A percentile compares a stretch with the other conserved stretches of the same genome.
These are phyloP conservation scores for Dillenia turbinata DNA, from an alignment of 164 flowering plant genomes.

Conservation along the genomic window DNA sequence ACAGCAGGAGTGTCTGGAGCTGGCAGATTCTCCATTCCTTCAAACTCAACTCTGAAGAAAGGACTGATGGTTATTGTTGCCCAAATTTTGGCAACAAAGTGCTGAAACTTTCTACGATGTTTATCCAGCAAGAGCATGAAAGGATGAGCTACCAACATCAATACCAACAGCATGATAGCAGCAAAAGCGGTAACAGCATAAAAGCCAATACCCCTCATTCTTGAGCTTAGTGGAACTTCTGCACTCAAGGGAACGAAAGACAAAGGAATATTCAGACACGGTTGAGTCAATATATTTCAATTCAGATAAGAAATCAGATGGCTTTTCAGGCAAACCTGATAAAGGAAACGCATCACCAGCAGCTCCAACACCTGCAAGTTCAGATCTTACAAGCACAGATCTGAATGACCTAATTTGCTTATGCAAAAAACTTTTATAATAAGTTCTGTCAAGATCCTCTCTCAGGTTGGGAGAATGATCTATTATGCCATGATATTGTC, in stretches of 20 bases:
- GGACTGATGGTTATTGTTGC: slow-evolving; percentile 54
- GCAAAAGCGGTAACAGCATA: slow-evolving; percentile 49
- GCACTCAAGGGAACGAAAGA: slow-evolving; percentile 21
- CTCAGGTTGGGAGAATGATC: slow-evolving; percentile 4
- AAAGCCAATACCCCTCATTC: slow-evolving; percentile 68
- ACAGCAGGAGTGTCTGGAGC: slow-evolving; percentile 75
- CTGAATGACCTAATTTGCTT: slow-evolving; percentile 15
- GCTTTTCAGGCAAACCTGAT: slow-evolving; percentile 36
- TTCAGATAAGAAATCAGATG: neutral
- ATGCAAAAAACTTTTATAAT: slow-evolving; percentile 10
- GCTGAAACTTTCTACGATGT: slow-evolving; percentile 61
- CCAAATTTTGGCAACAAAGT: slow-evolving; percentile 82
- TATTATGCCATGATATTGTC: slow-evolving; percentile 6
- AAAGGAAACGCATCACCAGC: slow-evolving; percentile 36
- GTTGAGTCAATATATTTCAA: no score
- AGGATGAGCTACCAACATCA: slow-evolving; percentile 81
- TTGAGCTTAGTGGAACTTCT: slow-evolving; percentile 46
- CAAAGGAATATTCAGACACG: neutral
- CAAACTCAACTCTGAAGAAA: slow-evolving; percentile 55
- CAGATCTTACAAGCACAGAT: slow-evolving; percentile 40
- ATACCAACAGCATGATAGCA: slow-evolving; percentile 60
- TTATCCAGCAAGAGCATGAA: slow-evolving; percentile 77
- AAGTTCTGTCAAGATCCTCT: slow-evolving; percentile 8
- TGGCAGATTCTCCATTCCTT: slow-evolving; percentile 90
- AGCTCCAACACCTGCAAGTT: slow-evolving; percentile 41